Conservation (phyloP, 108 stramenopile species). For the Nitzschia sp. region DNA sequence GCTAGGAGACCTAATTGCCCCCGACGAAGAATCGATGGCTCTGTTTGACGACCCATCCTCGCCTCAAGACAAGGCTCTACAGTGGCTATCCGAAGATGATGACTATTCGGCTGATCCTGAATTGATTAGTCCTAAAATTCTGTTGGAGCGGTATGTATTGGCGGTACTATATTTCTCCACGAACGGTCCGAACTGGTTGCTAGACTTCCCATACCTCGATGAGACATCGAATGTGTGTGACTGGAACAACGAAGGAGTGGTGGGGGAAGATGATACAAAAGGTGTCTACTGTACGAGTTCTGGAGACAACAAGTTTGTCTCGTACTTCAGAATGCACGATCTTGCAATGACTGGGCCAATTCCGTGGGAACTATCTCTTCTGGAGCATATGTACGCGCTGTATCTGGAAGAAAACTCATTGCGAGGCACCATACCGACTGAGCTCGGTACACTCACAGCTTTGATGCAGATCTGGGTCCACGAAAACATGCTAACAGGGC, state of each 20-base stretch:
- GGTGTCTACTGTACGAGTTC: background rate
- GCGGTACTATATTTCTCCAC: conserved; percentile 5
- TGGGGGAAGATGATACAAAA: background rate
- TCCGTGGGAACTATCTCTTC: background rate
- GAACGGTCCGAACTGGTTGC: background rate
- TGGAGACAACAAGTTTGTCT: background rate
- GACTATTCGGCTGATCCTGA: background rate
- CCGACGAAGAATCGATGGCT: too few species aligned
- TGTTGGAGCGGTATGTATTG: conserved; percentile 7
- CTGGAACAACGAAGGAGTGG: background rate
- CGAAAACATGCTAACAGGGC: background rate
- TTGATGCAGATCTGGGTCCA: background rate
- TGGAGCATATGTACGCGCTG: background rate
- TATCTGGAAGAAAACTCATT: too few species aligned
- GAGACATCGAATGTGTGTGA: background rate
- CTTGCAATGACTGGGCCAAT: background rate
- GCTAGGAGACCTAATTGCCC: too few species aligned
- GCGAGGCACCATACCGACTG: too few species aligned
- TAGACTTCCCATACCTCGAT: background rate
- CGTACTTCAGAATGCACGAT: background rate
- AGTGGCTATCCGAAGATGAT: conserved; percentile 8
- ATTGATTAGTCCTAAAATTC: background rate
- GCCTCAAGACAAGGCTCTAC: background rate
- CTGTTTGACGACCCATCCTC: background rate
- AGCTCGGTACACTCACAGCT: background rate